Evolutionary conservation across 176 grass and related monocot genomes (phyloP).

Genomic region (Oropetium thomaeum): DNA sequence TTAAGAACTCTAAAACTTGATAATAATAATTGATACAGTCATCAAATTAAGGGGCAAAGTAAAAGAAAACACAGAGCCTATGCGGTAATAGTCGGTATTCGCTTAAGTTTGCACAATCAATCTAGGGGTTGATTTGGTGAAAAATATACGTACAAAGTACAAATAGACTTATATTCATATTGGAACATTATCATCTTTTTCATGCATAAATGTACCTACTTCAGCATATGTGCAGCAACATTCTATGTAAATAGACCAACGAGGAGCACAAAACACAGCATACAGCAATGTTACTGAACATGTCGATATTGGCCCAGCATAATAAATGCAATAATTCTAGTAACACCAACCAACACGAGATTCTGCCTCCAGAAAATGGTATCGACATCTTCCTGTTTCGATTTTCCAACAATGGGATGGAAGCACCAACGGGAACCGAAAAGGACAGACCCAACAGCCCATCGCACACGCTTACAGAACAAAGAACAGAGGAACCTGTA

Average conservation of each 20-base stretch:
- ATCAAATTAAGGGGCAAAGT: neutral
- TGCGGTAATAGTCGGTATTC: neutral
- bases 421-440: neutral
- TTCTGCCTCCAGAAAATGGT: neutral
- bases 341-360: conserved; percentile 6
- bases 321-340: conserved; percentile 17
- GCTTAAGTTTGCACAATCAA: neutral
- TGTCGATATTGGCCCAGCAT: neutral
- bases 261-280: too few relatives aligned
- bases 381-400: neutral
- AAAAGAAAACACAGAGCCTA: neutral
- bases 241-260: neutral
- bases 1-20: too few relatives aligned
- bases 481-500: neutral
- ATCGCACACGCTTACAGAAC: neutral
- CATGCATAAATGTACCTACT: neutral
- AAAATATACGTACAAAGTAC: neutral
- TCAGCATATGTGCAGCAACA: neutral
- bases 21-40: neutral
- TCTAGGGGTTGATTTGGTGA: neutral
- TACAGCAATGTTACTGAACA: neutral
- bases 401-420: neutral
- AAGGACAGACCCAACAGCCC: neutral
- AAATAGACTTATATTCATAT: neutral
- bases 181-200: neutral